Base-by-base conservation (phyloP, 2,329 filamentous ascomycete genomes). In the Ophiostoma triangulosporum region DNA sequence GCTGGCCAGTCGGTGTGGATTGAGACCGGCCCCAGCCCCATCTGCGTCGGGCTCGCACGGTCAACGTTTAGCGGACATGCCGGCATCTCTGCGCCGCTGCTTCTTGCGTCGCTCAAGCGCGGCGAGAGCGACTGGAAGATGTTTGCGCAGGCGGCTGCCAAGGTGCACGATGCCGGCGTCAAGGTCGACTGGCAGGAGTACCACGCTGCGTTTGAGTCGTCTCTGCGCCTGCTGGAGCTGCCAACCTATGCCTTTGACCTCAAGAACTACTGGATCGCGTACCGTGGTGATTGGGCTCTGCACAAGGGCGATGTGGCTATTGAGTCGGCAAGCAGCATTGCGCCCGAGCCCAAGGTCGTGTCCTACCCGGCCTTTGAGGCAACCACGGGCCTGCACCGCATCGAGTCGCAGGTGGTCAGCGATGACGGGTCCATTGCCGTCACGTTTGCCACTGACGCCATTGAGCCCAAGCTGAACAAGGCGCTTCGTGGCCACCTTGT, bases 181-280 rank as follows among this genome's bases (percentile, higher is more conserved):
- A 70, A 75, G 40, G 70, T 90, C 55, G 74, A 84, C 63, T 90
- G 85, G 77, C 77, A 81, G 55, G 84, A 88, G 66, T 86, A 77
- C 62, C 80, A 86, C 58, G 69, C 75, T 52, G 68, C 71, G 56
- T 75, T 75, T 57, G 61, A 62, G 26, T 54, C 60, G 0, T 67
- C 64, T 12, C 64, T 69, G 2, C 65, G 66, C 3, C 70, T 88
- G 8, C 66, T 87, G 4, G 70, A 77, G 4, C 69, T 89, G 1
- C 86, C 86, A 0, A 75, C 76, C 1, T 90, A 89, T 64, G 74
- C 74, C 0, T 90, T 84, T 68, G 81, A 89, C 61, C 71, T 80
- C 60, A 86, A 87, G 71, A 83, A 78, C 58, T 88, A 88, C 64
- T 81, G 78, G 77, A 70, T 80, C 40, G 71, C 74, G 60, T 81